These are phyloP conservation scores for Rhodamnia argentea DNA, from an alignment of 345 rosid genomes.

Conservation along the genomic window DNA sequence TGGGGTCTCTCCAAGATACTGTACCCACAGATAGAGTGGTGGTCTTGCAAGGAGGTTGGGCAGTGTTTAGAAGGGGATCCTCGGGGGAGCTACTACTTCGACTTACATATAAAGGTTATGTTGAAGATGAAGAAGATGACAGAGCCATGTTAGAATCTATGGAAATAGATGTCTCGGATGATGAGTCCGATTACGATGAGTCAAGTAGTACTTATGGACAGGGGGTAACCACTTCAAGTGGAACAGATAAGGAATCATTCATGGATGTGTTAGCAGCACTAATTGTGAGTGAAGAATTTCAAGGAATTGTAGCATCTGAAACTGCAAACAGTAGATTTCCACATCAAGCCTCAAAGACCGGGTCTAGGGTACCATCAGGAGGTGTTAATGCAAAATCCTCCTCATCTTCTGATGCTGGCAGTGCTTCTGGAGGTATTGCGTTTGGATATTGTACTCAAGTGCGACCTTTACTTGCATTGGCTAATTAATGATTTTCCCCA, in stretches of 20 bases:
- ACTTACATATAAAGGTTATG: conserved; percentile 91
- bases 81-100: conserved; percentile 82
- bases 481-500: background rate
- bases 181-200: conserved; percentile 73
- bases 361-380: conserved; percentile 18
- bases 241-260: conserved; percentile 66
- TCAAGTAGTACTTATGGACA: conserved; percentile 23
- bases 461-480: background rate
- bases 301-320: conserved; percentile 91
- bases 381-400: conserved; percentile 24
- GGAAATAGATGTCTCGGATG: conserved; percentile 53
- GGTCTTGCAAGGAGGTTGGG: conserved; percentile 71
- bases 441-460: background rate
- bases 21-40: conserved; percentile 86
- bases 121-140: conserved; percentile 97
- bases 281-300: conserved; percentile 92
- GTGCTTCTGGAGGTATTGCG: conserved; percentile 26
- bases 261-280: conserved; percentile 93
- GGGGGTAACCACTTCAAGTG: conserved; percentile 22
- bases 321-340: conserved; percentile 40
- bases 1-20: conserved; percentile 78
- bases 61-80: conserved; percentile 58
- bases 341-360: conserved; percentile 25
- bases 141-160: conserved; percentile 25
- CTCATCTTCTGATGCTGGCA: conserved; percentile 15